These are phyloP conservation scores for Metarhizium brunneum DNA, from an alignment of 2,329 filamentous ascomycete species.

Conservation along the genomic window DNA sequence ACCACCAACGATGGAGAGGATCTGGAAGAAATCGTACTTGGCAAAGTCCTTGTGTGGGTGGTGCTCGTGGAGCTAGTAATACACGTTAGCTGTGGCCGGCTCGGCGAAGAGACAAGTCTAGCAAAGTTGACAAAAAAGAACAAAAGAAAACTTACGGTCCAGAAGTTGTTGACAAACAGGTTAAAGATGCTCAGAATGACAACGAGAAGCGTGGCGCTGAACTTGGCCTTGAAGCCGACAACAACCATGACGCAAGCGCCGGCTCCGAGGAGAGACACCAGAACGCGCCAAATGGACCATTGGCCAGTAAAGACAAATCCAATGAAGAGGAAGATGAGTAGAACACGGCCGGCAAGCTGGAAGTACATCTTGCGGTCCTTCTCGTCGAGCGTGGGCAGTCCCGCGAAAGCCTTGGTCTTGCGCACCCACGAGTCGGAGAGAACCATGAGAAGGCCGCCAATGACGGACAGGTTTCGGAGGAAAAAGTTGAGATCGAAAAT, in stretches of 20 bases:
- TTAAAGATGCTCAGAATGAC: conserved; percentile 96
- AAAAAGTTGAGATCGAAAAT: conserved; percentile 99
- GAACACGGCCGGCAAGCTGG: conserved; percentile 88
- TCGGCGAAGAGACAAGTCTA: no score
- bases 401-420: conserved; percentile 94
- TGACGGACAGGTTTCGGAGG: conserved; percentile 94
- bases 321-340: conserved; percentile 95
- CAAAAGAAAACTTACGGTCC: conserved; percentile 63
- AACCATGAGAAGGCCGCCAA: conserved; percentile 96
- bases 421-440: conserved; percentile 93
- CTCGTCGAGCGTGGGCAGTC: conserved; percentile 88
- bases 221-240: conserved; percentile 99
- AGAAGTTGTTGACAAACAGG: conserved; percentile 98
- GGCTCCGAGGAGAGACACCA: conserved; percentile 77
- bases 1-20: conserved; percentile 94
- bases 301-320: conserved; percentile 93
- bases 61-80: conserved; percentile 74
- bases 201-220: conserved; percentile 90
- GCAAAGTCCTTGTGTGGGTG: conserved; percentile 99
- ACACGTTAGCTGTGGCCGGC: neutral
- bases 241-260: conserved; percentile 97
- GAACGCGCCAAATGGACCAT: conserved; percentile 81
- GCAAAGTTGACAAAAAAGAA: neutral
- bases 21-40: conserved; percentile 99
- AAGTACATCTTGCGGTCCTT: conserved; percentile 99